Conservation (phyloP, 768 basidiomycete genomes). For the Phylloporus arenicola region DNA sequence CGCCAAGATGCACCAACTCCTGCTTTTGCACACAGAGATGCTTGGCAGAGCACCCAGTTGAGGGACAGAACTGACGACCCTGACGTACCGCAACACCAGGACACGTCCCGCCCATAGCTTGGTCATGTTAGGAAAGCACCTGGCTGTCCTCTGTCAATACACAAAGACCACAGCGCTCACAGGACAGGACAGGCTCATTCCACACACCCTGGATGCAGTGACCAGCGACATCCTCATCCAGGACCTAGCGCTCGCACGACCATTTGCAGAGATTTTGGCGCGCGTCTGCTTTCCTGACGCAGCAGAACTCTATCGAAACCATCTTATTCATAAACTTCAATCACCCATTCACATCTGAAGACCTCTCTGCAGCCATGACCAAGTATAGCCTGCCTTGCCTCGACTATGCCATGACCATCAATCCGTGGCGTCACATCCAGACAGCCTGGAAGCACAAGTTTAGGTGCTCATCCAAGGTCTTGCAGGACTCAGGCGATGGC, state of each 20-base stretch:
- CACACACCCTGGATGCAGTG: neutral
- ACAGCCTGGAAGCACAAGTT: too few species aligned
- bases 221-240: neutral
- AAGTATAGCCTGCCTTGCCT: too few species aligned
- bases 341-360: too few species aligned
- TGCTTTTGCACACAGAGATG: slow-evolving; percentile 1
- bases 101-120: neutral
- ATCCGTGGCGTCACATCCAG: too few species aligned
- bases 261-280: neutral
- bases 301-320: too few species aligned
- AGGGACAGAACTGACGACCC: neutral
- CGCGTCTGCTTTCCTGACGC: too few species aligned
- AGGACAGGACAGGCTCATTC: slow-evolving; percentile 1
- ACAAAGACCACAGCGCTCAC: neutral
- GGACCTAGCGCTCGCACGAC: neutral
- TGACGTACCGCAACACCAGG: neutral
- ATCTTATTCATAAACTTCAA: too few species aligned
- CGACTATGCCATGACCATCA: too few species aligned
- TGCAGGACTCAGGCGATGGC: too few species aligned
- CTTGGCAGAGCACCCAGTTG: slow-evolving; percentile 14
- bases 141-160: neutral
- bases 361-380: too few species aligned
- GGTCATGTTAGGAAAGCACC: neutral
- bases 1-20: slow-evolving; percentile 4
- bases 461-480: too few species aligned